These are phyloP conservation scores for Saccharomycopsis babjevae DNA, from an alignment of 805 yeast species.

Conservation along the genomic window DNA sequence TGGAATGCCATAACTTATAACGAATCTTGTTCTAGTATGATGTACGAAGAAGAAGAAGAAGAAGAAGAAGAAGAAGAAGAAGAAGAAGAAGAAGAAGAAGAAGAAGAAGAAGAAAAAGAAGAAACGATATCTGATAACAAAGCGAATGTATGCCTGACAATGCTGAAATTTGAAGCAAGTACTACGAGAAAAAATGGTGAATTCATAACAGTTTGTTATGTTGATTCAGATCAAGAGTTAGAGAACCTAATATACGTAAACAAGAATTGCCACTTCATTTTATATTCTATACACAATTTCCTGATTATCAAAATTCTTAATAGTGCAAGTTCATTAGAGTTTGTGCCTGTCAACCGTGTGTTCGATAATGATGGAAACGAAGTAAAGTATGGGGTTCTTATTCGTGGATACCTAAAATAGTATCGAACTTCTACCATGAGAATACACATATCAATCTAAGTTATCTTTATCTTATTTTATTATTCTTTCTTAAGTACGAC, in stretches of 20 bases:
- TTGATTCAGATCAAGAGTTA: neutral
- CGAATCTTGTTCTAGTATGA: conserved; percentile 26
- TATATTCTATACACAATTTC: neutral
- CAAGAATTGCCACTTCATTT: conserved; percentile 5
- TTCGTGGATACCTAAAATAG: conserved; percentile 3
- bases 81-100: conserved; percentile 23
- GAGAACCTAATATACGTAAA: neutral
- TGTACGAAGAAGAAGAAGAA: conserved; percentile 24
- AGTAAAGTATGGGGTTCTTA: conserved; percentile 11
- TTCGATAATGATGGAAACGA: conserved; percentile 6
- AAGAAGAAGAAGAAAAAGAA: conserved; percentile 26
- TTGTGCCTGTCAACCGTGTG: conserved; percentile 12
- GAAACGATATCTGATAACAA: neutral
- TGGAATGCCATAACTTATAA: conserved; percentile 61
- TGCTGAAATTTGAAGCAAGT: conserved; percentile 1
- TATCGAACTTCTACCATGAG: neutral
- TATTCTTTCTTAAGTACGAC: too few species aligned
- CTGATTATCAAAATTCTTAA: neutral
- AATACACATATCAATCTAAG: neutral
- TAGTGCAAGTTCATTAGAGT: conserved; percentile 6
- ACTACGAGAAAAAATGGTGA: conserved; percentile 8
- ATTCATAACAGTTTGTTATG: conserved; percentile 8
- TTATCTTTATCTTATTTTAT: too few species aligned
- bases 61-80: conserved; percentile 24
- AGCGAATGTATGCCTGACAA: neutral